A percentile compares a stretch with the other conserved stretches of the same genome.
Evolutionary conservation across 768 basidiomycete genomes (phyloP).

Genomic region (Rhodotorula graminis): DNA sequence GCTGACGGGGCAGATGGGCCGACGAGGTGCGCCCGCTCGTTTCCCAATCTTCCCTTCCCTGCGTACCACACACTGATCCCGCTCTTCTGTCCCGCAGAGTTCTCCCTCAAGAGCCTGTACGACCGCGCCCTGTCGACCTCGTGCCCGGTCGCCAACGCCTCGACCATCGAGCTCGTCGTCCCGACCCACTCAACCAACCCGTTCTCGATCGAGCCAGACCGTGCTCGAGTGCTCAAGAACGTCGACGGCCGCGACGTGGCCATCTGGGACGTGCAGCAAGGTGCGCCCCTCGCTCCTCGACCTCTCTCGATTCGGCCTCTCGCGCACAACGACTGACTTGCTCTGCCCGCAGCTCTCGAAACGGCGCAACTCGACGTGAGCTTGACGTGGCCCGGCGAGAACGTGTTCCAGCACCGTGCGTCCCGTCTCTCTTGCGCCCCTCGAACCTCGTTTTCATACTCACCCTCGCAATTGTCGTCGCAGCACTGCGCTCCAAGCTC

Average conservation of each 20-base stretch:
- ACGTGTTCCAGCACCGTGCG: constrained; percentile 39
- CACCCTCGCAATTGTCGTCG: neutral
- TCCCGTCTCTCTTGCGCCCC: neutral
- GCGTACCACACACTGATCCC: too few relatives aligned
- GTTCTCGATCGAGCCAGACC: constrained; percentile 19
- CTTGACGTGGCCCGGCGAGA: constrained; percentile 32
- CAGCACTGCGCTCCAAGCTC: constrained; percentile 34
- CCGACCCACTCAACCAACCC: constrained; percentile 22
- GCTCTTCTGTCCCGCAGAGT: constrained; percentile 27
- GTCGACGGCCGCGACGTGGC: neutral
- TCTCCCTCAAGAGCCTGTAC: constrained; percentile 58
- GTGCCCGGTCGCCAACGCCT: constrained; percentile 61
- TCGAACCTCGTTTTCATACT: too few relatives aligned
- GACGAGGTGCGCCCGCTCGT: constrained; percentile 16
- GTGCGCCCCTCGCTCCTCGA: neutral
- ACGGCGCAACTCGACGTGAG: constrained; percentile 5
- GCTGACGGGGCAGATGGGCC: constrained; percentile 34
- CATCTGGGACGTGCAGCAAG: constrained; percentile 24
- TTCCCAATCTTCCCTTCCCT: neutral
- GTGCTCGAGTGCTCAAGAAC: neutral
- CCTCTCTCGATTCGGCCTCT: too few relatives aligned
- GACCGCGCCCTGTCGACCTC: constrained; percentile 59
- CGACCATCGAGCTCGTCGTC: constrained; percentile 43
- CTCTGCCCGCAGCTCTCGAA: neutral
- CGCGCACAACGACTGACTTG: neutral